These are phyloP conservation scores for Beauveria brongniartii DNA, from an alignment of 2,329 filamentous ascomycete genomes.

Conservation along the genomic window DNA sequence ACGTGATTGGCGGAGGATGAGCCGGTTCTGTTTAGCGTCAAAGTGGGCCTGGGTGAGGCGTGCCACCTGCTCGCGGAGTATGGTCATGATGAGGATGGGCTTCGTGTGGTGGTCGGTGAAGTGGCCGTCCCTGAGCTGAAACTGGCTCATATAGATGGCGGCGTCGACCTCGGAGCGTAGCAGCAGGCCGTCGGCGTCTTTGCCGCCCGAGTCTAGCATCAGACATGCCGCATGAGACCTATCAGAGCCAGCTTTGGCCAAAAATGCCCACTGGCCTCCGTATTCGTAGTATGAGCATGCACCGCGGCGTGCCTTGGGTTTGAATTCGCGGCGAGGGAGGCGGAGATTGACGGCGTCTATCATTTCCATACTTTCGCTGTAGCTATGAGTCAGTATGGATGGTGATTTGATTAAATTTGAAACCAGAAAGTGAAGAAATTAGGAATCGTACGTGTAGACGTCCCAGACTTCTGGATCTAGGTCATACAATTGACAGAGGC, in stretches of 20 bases:
- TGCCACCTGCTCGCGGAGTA: background rate
- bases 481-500: background rate
- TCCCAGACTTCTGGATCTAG: background rate
- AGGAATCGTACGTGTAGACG: background rate
- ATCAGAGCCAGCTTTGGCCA: background rate
- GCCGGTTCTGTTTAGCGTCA: background rate
- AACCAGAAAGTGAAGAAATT: background rate
- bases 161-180: background rate
- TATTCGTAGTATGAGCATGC: background rate
- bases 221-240: background rate
- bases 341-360: background rate
- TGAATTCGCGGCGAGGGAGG: background rate
- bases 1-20: background rate
- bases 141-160: background rate
- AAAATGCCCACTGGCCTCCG: background rate
- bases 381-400: background rate
- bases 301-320: background rate
- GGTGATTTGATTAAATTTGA: background rate
- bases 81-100: background rate
- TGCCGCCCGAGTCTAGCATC: background rate
- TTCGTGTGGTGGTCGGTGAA: constrained; percentile 3
- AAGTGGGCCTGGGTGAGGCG: background rate
- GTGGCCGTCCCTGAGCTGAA: background rate
- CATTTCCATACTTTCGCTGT: background rate
- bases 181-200: background rate